phyloP scores from a whole-genome alignment of 2,329 filamentous ascomycete species.

The Coniochaeta hoffmannii region DNA sequence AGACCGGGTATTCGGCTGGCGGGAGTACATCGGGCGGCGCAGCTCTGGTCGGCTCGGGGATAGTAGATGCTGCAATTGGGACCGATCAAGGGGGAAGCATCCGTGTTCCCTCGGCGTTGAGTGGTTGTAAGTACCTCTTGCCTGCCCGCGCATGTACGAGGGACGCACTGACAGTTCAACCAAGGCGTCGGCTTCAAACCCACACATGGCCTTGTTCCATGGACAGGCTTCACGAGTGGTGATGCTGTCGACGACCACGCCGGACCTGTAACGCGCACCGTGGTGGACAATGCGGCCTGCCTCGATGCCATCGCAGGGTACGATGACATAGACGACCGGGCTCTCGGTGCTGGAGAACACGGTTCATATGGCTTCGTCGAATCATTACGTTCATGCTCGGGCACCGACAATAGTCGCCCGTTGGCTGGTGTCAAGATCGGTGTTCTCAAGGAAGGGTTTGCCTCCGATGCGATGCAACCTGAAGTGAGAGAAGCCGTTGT shows the following conservation, averaged over 20 bases:
- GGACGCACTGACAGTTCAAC: background rate
- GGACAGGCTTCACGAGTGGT: constrained; percentile 38
- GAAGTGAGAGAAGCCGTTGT: constrained; percentile 32
- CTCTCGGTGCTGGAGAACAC: constrained; percentile 22
- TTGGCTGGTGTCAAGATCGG: constrained; percentile 31
- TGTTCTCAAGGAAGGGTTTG: constrained; percentile 36
- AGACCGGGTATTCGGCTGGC: constrained; percentile 36
- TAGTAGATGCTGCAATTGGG: constrained; percentile 36
- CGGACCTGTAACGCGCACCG: constrained; percentile 33
- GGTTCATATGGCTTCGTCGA: constrained; percentile 19
- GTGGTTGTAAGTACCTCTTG: constrained; percentile 19
- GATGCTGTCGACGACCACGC: constrained; percentile 44
- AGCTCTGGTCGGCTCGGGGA: constrained; percentile 34
- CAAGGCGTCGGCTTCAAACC: constrained; percentile 38
- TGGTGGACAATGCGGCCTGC: constrained; percentile 30
- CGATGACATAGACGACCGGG: constrained; percentile 40
- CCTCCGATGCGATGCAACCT: constrained; percentile 27
- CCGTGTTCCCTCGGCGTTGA: constrained; percentile 32
- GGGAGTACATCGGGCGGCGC: constrained; percentile 41
- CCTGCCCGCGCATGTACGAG: background rate
- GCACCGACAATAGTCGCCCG: constrained; percentile 7
- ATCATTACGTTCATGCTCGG: constrained; percentile 8
- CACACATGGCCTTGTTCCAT: constrained; percentile 43
- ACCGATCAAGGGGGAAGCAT: constrained; percentile 42
- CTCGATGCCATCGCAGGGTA: constrained; percentile 39